Evolutionary conservation across 495 filamentous ascomycete species (phyloP), one percentile per base, ranked within the genome.

Genomic region (Neurospora sp.): DNA sequence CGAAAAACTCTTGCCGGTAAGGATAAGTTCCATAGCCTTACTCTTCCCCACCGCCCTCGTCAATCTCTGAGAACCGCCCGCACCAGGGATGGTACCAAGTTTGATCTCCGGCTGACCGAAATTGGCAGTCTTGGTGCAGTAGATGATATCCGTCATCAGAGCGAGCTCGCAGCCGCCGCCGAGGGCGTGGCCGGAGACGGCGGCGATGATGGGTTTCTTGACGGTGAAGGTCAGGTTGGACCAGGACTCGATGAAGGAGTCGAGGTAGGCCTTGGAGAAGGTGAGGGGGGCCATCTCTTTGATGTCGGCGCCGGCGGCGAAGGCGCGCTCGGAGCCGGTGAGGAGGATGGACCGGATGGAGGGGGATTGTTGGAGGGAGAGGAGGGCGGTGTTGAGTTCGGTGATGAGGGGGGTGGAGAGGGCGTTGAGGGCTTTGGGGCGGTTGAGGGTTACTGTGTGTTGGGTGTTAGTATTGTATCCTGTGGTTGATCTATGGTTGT

Each of bases 101-200:
- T 93, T 96, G 85, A 99, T 94, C 86, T 99, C 96, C 5, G 96
- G 96, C 84, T 98, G 96, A 0, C 96, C 96, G 78, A 99, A 97
- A 71, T 91, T 93, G 72, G 96, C 95, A 8, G 78, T 87, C 37
- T 88, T 82, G 10, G 92, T 93, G 85, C 93, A 96, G 87, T 98
- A 98, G 70, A 99, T 80, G 77, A 99, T 91, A 81, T 99, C 96
- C 77, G 91, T 90, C 95, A 98, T 99, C 81, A 99, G 89, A n/a
- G 96, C 96, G 11, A 99, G 88, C 85, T 99, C 96, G 81, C 96
- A 99, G 38, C 96, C 96, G 14, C 96, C 96, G 49, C 96, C 96
- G 18, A 98, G 88, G 27, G 96, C 96, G 80, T 97, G 93, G 38
- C 96, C 96, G 18, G 96, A 93, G 4, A 99, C 95, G 46, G 96